Evolutionary conservation across 768 basidiomycete genomes (phyloP).

Genomic region (Postia placenta): DNA sequence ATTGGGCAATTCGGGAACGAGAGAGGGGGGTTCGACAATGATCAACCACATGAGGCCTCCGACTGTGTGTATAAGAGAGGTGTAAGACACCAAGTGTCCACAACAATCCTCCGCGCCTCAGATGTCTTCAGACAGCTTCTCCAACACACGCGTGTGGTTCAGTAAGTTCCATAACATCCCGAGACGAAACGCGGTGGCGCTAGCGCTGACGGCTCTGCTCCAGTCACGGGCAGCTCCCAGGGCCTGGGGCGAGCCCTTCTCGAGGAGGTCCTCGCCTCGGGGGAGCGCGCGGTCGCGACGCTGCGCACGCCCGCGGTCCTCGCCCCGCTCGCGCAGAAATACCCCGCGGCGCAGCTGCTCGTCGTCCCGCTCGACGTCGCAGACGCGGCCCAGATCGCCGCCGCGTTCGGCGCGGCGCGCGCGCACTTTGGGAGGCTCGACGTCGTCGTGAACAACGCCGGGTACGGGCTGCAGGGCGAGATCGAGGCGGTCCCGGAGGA

Average conservation of each 20-base stretch:
- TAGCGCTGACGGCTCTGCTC: background rate
- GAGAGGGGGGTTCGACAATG: no score
- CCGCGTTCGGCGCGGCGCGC: constrained; percentile 7
- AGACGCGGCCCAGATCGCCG: constrained; percentile 10
- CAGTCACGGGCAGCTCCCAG: constrained; percentile 28
- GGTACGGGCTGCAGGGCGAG: constrained; percentile 23
- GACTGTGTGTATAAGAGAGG: no score
- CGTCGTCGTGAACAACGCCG: constrained; percentile 26
- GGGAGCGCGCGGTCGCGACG: constrained; percentile 30
- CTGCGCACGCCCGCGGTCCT: constrained; percentile 22
- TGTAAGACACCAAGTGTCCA: no score
- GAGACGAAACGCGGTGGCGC: no score
- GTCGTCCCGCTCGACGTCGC: constrained; percentile 26
- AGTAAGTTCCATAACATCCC: background rate
- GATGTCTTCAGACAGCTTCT: background rate
- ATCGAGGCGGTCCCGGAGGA: constrained; percentile 30
- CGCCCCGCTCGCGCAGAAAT: constrained; percentile 16
- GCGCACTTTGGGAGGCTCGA: constrained; percentile 25
- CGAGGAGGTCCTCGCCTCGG: constrained; percentile 24
- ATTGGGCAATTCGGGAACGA: no score
- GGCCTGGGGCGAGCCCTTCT: constrained; percentile 26
- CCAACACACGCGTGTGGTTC: constrained; percentile 2
- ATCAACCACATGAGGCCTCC: no score
- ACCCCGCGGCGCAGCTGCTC: constrained; percentile 21
- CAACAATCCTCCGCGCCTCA: no score